phyloP scores from a whole-genome alignment of 2,329 filamentous ascomycete genomes.

The Fusarium nurragi region DNA sequence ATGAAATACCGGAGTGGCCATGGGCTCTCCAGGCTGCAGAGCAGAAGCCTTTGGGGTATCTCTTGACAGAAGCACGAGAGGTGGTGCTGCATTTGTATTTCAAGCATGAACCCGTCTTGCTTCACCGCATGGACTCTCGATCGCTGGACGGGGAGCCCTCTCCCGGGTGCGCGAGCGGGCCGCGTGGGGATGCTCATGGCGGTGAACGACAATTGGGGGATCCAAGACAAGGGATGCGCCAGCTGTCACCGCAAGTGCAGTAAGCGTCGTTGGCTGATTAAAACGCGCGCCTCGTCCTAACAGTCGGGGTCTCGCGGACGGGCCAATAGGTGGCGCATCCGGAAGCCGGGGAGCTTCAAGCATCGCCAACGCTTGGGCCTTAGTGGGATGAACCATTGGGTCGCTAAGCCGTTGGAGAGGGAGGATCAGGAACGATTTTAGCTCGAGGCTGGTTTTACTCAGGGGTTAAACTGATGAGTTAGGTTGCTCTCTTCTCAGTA shows the following conservation, averaged over 20 bases:
- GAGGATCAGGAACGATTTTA: conserved; percentile 36
- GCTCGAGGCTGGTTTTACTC: conserved; percentile 21
- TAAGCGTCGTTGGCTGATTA: conserved; percentile 34
- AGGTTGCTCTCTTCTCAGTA: neutral
- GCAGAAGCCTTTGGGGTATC: conserved; percentile 35
- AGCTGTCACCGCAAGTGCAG: conserved; percentile 46
- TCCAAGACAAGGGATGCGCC: conserved; percentile 35
- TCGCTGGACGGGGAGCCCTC: conserved; percentile 24
- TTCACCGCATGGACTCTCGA: conserved; percentile 35
- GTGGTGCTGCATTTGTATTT: conserved; percentile 38
- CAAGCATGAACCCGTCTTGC: conserved; percentile 4
- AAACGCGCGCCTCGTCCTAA: conserved; percentile 21
- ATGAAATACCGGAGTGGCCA: conserved; percentile 31
- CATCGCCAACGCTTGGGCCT: conserved; percentile 32
- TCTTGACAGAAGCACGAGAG: conserved; percentile 31
- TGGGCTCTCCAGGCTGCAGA: conserved; percentile 41
- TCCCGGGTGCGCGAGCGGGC: conserved; percentile 41
- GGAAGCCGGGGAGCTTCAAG: conserved; percentile 36
- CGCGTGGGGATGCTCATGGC: conserved; percentile 43
- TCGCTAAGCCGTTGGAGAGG: conserved; percentile 25
- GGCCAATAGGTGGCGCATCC: conserved; percentile 43
- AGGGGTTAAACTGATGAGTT: conserved; percentile 16
- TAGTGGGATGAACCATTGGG: conserved; percentile 36
- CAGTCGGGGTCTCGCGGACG: conserved; percentile 16
- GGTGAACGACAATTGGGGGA: conserved; percentile 38